Conservation (phyloP, 257 asterid species). For the Solanum ossicruentum region DNA sequence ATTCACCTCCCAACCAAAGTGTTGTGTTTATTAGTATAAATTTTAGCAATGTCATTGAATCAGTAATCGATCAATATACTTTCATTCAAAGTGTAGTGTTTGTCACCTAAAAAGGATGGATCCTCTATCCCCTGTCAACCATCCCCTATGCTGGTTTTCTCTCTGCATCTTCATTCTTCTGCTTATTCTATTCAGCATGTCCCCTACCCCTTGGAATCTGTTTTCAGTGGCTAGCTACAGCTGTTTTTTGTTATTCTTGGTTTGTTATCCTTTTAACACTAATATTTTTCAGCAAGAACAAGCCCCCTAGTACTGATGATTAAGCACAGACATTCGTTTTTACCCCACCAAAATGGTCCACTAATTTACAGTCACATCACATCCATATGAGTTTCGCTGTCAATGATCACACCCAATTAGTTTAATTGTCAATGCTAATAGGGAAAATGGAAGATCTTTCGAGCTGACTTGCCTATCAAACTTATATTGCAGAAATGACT, state of each 20-base stretch:
- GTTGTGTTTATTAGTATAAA: not conserved
- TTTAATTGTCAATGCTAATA: not conserved
- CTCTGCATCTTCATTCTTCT: not conserved
- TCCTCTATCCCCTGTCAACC: not conserved
- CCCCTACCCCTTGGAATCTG: not conserved
- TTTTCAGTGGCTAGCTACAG: not conserved
- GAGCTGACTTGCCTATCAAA: not conserved
- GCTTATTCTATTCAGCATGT: not conserved
- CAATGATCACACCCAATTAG: not conserved
- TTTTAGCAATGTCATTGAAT: not conserved
- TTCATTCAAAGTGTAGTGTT: not conserved
- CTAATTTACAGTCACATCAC: not conserved
- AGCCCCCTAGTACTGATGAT: not conserved
- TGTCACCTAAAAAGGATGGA: not conserved
- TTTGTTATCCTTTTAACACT: not conserved
- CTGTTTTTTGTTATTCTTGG: not conserved
- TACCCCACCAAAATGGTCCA: not conserved
- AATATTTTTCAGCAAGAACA: not conserved
- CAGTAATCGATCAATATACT: not conserved
- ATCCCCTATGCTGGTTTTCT: not conserved
- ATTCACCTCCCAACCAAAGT: not conserved
- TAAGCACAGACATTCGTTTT: not conserved
- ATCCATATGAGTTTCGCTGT: not conserved
- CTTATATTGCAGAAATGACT: not conserved
- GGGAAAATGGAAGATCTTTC: not conserved